phyloP scores from a whole-genome alignment of 2,329 filamentous ascomycete species.

The Daldinia sp. region DNA sequence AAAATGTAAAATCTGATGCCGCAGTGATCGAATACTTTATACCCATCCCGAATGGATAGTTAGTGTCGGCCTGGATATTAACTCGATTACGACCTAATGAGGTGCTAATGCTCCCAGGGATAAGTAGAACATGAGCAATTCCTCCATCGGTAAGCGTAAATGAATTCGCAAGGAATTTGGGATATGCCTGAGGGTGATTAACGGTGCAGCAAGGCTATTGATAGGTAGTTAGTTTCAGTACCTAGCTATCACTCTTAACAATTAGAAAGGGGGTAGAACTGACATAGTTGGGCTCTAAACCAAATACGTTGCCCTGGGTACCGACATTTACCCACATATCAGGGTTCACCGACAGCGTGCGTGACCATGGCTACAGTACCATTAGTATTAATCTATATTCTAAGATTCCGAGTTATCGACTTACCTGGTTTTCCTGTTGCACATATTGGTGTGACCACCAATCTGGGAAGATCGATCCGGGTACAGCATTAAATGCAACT shows the following conservation, averaged over 20 bases:
- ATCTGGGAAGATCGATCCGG: constrained; percentile 57
- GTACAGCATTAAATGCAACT: constrained; percentile 62
- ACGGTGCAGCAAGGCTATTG: constrained; percentile 62
- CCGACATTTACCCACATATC: constrained; percentile 56
- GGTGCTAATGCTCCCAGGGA: constrained; percentile 54
- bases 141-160: constrained; percentile 56
- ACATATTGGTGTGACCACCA: constrained; percentile 66
- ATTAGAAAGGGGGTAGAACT: constrained; percentile 7
- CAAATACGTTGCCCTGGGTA: constrained; percentile 56
- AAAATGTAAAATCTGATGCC: constrained; percentile 44
- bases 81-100: constrained; percentile 51
- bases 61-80: constrained; percentile 55
- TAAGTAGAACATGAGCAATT: constrained; percentile 61
- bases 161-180: constrained; percentile 61
- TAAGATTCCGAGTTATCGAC: constrained; percentile 7
- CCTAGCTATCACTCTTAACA: background rate
- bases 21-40: constrained; percentile 45
- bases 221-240: constrained; percentile 14
- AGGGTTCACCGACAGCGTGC: constrained; percentile 48
- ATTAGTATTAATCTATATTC: constrained; percentile 1
- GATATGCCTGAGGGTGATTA: constrained; percentile 64
- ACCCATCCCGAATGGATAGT: constrained; percentile 53
- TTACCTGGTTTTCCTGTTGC: constrained; percentile 58
- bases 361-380: constrained; percentile 51
- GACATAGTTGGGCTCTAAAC: constrained; percentile 59